Conservation (phyloP, 257 asterid species). For the Solanum piurae region DNA sequence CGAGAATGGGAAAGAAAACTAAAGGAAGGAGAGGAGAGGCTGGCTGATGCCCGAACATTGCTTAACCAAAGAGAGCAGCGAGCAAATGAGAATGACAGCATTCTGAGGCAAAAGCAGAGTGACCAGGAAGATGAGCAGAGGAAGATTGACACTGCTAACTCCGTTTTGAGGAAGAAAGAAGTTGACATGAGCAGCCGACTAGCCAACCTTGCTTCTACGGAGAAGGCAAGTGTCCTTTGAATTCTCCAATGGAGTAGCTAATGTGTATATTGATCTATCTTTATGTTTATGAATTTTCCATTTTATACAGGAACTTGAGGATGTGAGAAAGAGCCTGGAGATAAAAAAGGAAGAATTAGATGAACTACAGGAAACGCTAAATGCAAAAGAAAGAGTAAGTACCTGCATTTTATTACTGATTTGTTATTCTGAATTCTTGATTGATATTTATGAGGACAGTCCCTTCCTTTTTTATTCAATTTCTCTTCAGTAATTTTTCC, state of each 20-base stretch:
- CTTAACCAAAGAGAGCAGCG: conserved; percentile 89
- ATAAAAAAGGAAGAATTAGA: conserved; percentile 55
- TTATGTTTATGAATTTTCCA: not conserved
- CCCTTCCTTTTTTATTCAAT: not conserved
- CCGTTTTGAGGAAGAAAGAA: conserved; percentile 60
- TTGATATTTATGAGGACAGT: not conserved
- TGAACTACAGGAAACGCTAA: conserved; percentile 70
- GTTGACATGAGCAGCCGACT: conserved; percentile 60
- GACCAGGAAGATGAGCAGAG: conserved; percentile 60
- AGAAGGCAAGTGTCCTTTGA: conserved; percentile 45
- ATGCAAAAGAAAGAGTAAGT: conserved; percentile 65
- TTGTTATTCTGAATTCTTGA: not conserved
- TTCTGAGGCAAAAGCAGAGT: conserved; percentile 56
- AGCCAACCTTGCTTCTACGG: conserved; percentile 42
- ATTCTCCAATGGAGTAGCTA: not conserved
- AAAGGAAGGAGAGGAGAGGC: conserved; percentile 79
- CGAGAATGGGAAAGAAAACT: conserved; percentile 85
- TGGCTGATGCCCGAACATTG: conserved; percentile 73
- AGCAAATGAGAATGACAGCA: conserved; percentile 65
- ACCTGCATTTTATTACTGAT: not conserved
- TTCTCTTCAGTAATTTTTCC: not conserved
- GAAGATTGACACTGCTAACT: conserved; percentile 52
- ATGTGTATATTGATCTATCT: not conserved
- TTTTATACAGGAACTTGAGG: conserved; percentile 70
- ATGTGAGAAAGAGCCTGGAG: conserved; percentile 41